Percentiles rank a stretch among this genome's conserved stretches.
phyloP scores from a whole-genome alignment of 2,329 filamentous ascomycete species.

The Arthrocladium fulminans region DNA sequence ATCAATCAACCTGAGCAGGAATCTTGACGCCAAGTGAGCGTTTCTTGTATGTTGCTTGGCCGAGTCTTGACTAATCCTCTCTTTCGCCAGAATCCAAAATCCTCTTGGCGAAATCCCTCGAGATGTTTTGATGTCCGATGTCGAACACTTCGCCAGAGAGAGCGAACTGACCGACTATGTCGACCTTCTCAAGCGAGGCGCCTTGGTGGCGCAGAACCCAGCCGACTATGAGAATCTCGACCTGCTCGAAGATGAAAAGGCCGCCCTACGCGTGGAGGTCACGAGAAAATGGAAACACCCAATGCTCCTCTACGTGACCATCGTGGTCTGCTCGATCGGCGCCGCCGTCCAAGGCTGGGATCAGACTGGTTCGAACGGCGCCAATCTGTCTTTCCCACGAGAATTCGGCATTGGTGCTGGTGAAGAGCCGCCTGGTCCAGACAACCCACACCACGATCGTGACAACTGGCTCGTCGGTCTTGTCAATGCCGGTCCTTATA shows the following conservation, averaged over 20 bases:
- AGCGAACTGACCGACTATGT: constrained; percentile 29
- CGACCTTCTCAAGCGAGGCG: constrained; percentile 26
- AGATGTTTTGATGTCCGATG: constrained; percentile 26
- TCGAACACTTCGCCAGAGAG: constrained; percentile 30
- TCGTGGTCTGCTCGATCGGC: constrained; percentile 34
- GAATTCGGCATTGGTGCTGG: constrained; percentile 27
- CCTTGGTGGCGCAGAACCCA: constrained; percentile 25
- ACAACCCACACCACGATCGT: constrained; percentile 19
- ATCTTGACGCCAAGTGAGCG: constrained; percentile 17
- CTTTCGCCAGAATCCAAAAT: constrained; percentile 20
- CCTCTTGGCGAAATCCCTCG: constrained; percentile 22
- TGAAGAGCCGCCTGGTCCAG: constrained; percentile 7
- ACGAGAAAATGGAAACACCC: constrained; percentile 32
- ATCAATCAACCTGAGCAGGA: constrained; percentile 14
- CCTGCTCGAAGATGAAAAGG: constrained; percentile 29
- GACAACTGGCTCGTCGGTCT: constrained; percentile 37
- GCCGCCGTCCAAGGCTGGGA: constrained; percentile 39
- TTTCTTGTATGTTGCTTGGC: neutral
- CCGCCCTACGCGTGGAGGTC: constrained; percentile 28
- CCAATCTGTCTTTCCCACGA: constrained; percentile 35
- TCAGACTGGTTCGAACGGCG: constrained; percentile 38
- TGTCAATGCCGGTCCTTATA: constrained; percentile 42
- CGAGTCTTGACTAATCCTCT: constrained; percentile 1
- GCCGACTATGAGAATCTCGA: constrained; percentile 39
- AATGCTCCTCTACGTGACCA: constrained; percentile 29